Percentiles rank a stretch among this genome's conserved stretches.
These are phyloP conservation scores for Dendryphion nanum DNA, from an alignment of 2,329 filamentous ascomycete genomes.

Conservation along the genomic window DNA sequence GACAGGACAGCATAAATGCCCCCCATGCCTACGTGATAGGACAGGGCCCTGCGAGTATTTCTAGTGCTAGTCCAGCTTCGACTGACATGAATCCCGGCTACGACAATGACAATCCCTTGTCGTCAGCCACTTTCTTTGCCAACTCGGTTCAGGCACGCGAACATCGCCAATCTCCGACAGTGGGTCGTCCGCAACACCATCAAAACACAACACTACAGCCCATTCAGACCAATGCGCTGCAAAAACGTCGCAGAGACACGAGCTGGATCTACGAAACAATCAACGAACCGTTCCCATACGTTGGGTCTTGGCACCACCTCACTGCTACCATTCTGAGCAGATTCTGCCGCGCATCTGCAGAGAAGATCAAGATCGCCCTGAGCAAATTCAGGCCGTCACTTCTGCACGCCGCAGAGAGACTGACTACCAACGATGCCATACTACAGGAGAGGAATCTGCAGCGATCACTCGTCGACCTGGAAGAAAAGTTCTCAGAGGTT, in stretches of 20 bases:
- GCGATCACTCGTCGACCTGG: constrained; percentile 85
- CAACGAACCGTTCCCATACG: constrained; percentile 88
- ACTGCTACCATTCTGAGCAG: constrained; percentile 76
- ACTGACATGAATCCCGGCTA: constrained; percentile 40
- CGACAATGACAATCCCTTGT: constrained; percentile 43
- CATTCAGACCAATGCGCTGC: constrained; percentile 31
- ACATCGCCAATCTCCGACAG: constrained; percentile 26
- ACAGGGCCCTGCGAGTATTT: constrained; percentile 54
- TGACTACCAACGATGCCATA: constrained; percentile 83
- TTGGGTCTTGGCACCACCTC: constrained; percentile 83
- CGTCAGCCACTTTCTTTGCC: constrained; percentile 34
- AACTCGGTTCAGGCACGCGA: constrained; percentile 29
- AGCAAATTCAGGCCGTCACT: constrained; percentile 90
- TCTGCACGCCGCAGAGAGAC: constrained; percentile 84
- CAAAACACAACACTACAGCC: constrained; percentile 32
- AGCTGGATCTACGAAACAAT: constrained; percentile 86
- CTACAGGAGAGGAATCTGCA: constrained; percentile 99
- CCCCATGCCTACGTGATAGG: constrained; percentile 63
- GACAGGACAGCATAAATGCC: constrained; percentile 35
- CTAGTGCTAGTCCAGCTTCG: constrained; percentile 58
- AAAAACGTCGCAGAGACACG: constrained; percentile 65
- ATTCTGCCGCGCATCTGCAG: constrained; percentile 72
- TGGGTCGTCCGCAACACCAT: constrained; percentile 21
- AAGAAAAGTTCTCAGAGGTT: constrained; percentile 83
- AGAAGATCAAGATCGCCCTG: constrained; percentile 83